phyloP scores from a whole-genome alignment of 129 eudicot genomes.

The Silybum marianum region DNA sequence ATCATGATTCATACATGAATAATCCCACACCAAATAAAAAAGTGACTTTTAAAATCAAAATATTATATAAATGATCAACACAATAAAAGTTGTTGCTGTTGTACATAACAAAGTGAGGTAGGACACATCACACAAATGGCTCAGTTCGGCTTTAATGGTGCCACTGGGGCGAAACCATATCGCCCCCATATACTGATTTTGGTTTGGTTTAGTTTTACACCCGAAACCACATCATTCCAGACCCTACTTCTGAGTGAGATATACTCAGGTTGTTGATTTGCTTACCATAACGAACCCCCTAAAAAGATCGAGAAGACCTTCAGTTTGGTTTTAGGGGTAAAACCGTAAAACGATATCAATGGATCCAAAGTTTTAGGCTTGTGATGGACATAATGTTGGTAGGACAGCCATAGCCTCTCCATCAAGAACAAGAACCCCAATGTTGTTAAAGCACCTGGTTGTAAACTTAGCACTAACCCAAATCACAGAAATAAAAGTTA shows the following conservation, averaged over 20 bases:
- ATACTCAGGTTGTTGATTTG: neutral
- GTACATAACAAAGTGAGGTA: slow-evolving; percentile 1
- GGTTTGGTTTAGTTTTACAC: neutral
- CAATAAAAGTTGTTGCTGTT: neutral
- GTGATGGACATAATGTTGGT: slow-evolving; percentile 48
- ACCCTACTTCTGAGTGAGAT: neutral
- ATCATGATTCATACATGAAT: neutral
- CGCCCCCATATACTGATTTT: neutral
- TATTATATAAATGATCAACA: neutral
- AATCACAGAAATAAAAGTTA: slow-evolving; percentile 15
- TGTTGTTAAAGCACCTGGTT: slow-evolving; percentile 65
- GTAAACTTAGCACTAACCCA: slow-evolving; percentile 66
- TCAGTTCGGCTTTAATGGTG: neutral
- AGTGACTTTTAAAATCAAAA: neutral
- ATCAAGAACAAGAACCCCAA: slow-evolving; percentile 50
- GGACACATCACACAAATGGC: neutral
- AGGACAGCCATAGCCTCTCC: slow-evolving; percentile 88
- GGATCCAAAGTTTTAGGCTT: slow-evolving; percentile 1
- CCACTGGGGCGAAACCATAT: neutral
- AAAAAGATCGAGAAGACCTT: neutral
- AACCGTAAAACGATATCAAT: slow-evolving; percentile 14
- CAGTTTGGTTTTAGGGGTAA: neutral
- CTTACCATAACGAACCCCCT: neutral
- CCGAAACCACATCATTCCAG: neutral
- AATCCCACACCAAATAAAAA: neutral